Evolutionary conservation across 345 rosid species (phyloP), one percentile per base, ranked within the genome.

Genomic region (Salix suchowensis): DNA sequence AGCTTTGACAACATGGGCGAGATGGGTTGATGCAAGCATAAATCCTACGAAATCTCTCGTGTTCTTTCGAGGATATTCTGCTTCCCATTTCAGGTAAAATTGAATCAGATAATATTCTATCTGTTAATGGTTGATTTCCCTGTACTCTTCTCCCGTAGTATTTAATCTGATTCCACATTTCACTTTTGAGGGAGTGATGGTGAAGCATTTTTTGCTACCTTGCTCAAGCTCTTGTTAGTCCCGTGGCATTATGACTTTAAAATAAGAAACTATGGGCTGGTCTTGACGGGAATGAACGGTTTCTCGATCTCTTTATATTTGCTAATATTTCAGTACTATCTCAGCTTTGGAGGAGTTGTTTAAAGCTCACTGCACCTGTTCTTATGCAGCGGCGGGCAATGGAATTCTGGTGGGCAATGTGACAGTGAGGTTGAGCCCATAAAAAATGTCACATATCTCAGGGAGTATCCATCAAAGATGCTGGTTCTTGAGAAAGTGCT

Each of bases 321-420:
- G 28, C 28, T 71, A 26, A 40, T 15, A 48, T 69, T 58, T 14
- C 11, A 69, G 74, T 44, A 30, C 23, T 5, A 11, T 50, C n/a
- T 16, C 26, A 70, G 18, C 34, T 34, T 16, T 11, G 6, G 28
- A 61, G 48, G 50, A 62, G 46, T 24, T 50, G 50, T 46, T 50
- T 65, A 24, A 16, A n/a, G 23, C 5, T 21, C 15, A 46, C 0
- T 37, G 58, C 13, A 16, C 71, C 74, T 13, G 18, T 23, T 6
- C 50, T 28, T 77, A 15, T 86, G 77, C 84, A 96, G 99, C 2
- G 99, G 99, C 0, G 99, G 99, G 62, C 99, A 96, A 70, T 96
- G 99, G 99, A 96, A 96, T 77, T 94, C 99, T 0, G 97, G 99
- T 2, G 99, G 99, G 16, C 94, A 91, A 3, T 96, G 99, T 40